These are phyloP conservation scores for Delonix regia DNA, from an alignment of 306 rosid genomes.

Conservation along the genomic window DNA sequence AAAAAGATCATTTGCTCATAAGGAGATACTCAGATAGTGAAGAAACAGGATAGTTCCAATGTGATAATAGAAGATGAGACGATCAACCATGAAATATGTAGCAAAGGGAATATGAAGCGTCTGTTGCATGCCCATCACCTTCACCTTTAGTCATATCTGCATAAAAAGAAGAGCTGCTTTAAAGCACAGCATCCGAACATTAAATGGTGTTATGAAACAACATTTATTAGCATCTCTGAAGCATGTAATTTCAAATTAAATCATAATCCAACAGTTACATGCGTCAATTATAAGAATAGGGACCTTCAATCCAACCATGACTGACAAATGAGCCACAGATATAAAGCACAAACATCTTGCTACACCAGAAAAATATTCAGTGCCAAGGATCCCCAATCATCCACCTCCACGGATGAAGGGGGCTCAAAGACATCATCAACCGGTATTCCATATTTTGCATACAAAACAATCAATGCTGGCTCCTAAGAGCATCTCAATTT, in stretches of 20 bases:
- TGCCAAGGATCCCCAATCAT: neutral
- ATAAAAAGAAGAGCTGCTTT: neutral
- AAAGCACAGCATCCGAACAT: neutral
- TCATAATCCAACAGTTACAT: neutral
- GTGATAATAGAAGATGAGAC: neutral
- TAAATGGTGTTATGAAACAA: neutral
- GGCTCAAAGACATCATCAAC: neutral
- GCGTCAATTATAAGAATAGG: neutral
- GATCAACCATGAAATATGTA: neutral
- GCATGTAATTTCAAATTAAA: neutral
- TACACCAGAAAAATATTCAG: neutral
- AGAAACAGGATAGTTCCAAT: neutral
- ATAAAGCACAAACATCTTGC: neutral
- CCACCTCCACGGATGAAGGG: slow-evolving; percentile 20
- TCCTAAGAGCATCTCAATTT: neutral
- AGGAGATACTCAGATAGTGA: too few relatives aligned
- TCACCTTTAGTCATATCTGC: neutral
- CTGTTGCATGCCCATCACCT: neutral
- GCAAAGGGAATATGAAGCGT: neutral
- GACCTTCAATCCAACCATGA: neutral
- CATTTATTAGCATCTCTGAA: neutral
- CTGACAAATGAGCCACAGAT: neutral
- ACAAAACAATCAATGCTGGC: neutral
- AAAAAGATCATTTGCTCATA: too few relatives aligned
- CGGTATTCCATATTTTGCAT: slow-evolving; percentile 6